Base-by-base conservation (phyloP, 1,139 yeast genomes). In the Nakaseomyces kungkrabaensis region DNA sequence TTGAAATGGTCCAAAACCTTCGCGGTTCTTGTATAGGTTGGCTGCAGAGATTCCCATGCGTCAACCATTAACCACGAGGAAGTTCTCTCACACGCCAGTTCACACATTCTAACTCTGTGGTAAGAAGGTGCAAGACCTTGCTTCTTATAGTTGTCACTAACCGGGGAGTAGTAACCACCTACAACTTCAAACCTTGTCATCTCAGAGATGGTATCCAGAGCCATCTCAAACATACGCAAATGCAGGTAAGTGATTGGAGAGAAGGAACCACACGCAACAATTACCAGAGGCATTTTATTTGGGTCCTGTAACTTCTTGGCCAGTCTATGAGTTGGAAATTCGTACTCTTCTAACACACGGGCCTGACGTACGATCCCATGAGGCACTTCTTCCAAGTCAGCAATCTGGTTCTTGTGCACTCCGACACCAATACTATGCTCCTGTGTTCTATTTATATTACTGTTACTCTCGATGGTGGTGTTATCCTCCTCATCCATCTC, bases 161-260 rank as follows among this genome's bases (percentile, higher is more conserved):
- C 99, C 0, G 99, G 99, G n/a, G 96, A 85, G 69, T 87, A 94
- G 71, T 83, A 92, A 1, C 98, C 99, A 17, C 97, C 99, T 60
- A 92, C 78, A 36, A 92, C 96, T 68, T 94, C 98, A 61, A 89
- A 90, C 58, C 94, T 71, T 1, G 97, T 92, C 57, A 84, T 92
- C 66, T 92, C 98, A 46, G 86, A 74, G 48, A 94, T 85, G n/a
- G 95, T 82, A 68, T 92, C 98, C 60, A 92, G 72, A 0, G 98
- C 98, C 96, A 92, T 92, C 70, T 92, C 98, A 69, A 92, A 92
- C 97, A 92, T 92, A 54, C 99, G 77, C 63, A 92, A 71, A 68
- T 92, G 98, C 51, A 92, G 74, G 67, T 92, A 92, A 0, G 98
- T 92, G 50, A 92, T 81, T 37, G 99, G 99, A 1, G 96, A 86